Percentiles rank a stretch among this genome's conserved stretches.
Conservation (phyloP, 352 stramenopile species). For the Phytophthora pluvialis region DNA sequence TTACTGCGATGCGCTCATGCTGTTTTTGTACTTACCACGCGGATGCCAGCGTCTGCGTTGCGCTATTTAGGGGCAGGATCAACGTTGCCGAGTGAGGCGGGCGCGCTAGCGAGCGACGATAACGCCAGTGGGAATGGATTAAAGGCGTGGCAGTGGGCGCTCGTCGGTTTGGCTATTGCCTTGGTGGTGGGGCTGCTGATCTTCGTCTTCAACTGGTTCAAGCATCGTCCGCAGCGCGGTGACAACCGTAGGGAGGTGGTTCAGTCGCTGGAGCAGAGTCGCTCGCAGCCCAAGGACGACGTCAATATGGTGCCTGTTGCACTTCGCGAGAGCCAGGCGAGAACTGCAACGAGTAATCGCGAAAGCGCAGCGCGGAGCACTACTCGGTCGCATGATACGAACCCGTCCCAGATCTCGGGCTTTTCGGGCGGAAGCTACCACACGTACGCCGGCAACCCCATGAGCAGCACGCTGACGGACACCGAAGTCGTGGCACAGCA, state of each 20-base stretch:
- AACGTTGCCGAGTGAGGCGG: neutral
- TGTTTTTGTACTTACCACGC: neutral
- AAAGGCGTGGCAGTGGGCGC: constrained; percentile 43
- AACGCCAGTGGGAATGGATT: constrained; percentile 15
- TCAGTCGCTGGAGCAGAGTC: constrained; percentile 31
- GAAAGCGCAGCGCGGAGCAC: constrained; percentile 32
- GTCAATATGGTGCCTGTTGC: constrained; percentile 28
- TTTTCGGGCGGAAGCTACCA: constrained; percentile 53
- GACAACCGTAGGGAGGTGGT: constrained; percentile 44
- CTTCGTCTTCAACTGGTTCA: constrained; percentile 62
- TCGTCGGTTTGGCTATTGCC: constrained; percentile 43
- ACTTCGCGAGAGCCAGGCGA: constrained; percentile 21
- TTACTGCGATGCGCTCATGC: constrained; percentile 3
- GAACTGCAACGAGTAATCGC: constrained; percentile 30
- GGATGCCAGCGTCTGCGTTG: constrained; percentile 3
- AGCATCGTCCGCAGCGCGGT: constrained; percentile 42
- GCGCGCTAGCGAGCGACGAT: constrained; percentile 14
- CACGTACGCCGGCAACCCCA: constrained; percentile 37
- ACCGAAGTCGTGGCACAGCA: constrained; percentile 50
- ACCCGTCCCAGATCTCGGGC: constrained; percentile 54
- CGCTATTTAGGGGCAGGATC: constrained; percentile 9
- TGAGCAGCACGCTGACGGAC: constrained; percentile 45
- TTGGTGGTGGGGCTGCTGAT: constrained; percentile 38
- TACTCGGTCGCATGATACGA: constrained; percentile 37
- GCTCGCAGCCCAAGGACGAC: constrained; percentile 39